Base-by-base conservation (phyloP, 768 basidiomycete genomes). In the Leccinum obscurum region DNA sequence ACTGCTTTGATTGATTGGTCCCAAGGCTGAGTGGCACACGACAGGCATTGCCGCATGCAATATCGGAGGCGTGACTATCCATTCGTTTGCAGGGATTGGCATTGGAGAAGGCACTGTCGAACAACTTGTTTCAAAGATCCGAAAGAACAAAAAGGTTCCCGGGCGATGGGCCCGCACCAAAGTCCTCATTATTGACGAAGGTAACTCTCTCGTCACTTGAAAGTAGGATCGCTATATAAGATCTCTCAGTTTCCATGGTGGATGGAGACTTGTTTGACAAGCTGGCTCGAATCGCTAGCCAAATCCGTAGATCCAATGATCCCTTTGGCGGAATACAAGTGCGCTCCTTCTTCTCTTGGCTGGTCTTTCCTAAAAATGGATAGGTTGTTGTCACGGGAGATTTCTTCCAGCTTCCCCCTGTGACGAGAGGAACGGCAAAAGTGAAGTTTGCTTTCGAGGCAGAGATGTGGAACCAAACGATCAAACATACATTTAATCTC, bases 321-420 rank as follows among this genome's bases (percentile, higher is more conserved):
- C 92, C 97, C 0, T 98, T 98, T 61, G 97, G 97, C 39, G 97
- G 93, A 2, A 95, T 98, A 28, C 96, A 98, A 80, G 90, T 90
- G 37, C 10, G 71, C 8, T 17, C 4, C 17, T 30, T 58, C 35
- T 46, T 49, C 32, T 20, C 52, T 41, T 56, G 20, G 24, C 13
- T 14, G 14, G 7, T 46, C 30, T 5, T 26, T 57, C 15, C 59
- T 56, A 9, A 65, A 28, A 54, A 20, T 48, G 50, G 51, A 49
- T 69, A 94, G 91, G 76, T 98, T 44, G 81, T 98, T 61, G 88
- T 98, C 24, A 96, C 95, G 2, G 97, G 97, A 8, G 97, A 99
- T 71, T 98, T 98, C 77, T 98, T 98, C 78, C 96, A 99, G 72
- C 83, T 99, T 5, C 97, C 97, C 0, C 97, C 97, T 2, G 95